phyloP scores from a whole-genome alignment of 75 land plant genomes.

The Azolla pinnata region DNA sequence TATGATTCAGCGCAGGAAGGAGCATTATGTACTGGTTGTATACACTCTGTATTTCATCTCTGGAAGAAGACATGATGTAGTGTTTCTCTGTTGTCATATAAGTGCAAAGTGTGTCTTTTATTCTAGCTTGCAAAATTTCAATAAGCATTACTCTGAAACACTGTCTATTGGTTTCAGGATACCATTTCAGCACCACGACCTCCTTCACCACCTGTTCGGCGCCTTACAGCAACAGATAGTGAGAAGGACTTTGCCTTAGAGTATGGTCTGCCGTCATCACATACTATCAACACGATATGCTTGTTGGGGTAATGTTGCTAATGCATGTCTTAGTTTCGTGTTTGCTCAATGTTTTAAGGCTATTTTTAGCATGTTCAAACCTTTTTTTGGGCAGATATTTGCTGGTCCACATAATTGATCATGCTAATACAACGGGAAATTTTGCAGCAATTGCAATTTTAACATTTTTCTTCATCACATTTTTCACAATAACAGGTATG shows the following conservation, averaged over 20 bases:
- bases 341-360: background rate
- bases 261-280: conserved; percentile 97
- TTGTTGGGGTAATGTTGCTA: conserved; percentile 50
- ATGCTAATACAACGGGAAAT: background rate
- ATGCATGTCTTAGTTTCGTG: background rate
- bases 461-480: background rate
- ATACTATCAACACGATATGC: conserved; percentile 90
- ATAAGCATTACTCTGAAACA: too few species aligned
- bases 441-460: background rate
- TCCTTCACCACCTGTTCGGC: conserved; percentile 79
- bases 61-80: too few species aligned
- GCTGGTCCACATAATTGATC: background rate
- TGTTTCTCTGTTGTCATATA: too few species aligned
- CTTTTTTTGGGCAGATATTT: conserved; percentile 4
- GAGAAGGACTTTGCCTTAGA: conserved; percentile 79
- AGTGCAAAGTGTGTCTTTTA: too few species aligned
- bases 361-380: background rate
- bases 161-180: conserved; percentile 42
- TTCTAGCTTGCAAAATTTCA: too few species aligned
- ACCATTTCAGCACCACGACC: conserved; percentile 93
- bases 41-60: too few species aligned
- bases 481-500: conserved; percentile 1
- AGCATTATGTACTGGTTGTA: too few species aligned
- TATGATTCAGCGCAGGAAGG: too few species aligned
- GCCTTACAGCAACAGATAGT: conserved; percentile 53